Base-by-base conservation (phyloP, 768 basidiomycete species). In the Tricholoma matsutake region DNA sequence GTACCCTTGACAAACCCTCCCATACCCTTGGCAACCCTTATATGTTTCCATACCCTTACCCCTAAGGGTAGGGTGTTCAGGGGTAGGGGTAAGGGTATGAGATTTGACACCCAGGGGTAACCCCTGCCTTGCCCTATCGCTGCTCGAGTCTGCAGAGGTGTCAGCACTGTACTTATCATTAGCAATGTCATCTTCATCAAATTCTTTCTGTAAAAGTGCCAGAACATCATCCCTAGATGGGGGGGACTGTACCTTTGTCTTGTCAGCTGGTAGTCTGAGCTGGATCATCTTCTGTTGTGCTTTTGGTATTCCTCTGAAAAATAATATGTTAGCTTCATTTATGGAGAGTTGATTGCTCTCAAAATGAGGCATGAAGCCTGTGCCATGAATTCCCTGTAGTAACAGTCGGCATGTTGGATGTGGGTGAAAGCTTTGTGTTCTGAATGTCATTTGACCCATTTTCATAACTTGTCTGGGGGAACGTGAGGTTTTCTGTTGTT, bases 391-490 rank as follows among this genome's bases (percentile, higher is more conserved):
- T 54, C 31, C 6, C 41, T 25, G 31, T 59, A 47, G 37, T 64
- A 64, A 1, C 28, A 10, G 11, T 64, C 54, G 3, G 59, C 58
- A 13, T 62, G 54, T 31, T 57, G 54, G 5, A 41, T 16, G 2
- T 5, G 16, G 37, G 6, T 25, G 35, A 61, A 32, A 0, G 10
- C 3, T 2, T 28, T 25, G 32, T 53, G 9, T 22, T 45, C 1
- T 4, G 43, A 41, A 37, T 64, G 60, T 11, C 32, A 28, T 16
- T 31, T n/a, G 1, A 54, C 54, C 63, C 60, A 64, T 2, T 10
- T 6, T 8, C 57, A 2, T 3, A 64, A 25, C n/a, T 28, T 28
- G 3, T 64, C 59, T n/a, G 20, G 16, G 0, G 56, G 58, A 1
- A 52, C 2, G 16, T 37, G 29, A 1, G 55, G 54, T 6, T 28